phyloP scores from a whole-genome alignment of 148 eudicot species.

The Rhododendron henanense region DNA sequence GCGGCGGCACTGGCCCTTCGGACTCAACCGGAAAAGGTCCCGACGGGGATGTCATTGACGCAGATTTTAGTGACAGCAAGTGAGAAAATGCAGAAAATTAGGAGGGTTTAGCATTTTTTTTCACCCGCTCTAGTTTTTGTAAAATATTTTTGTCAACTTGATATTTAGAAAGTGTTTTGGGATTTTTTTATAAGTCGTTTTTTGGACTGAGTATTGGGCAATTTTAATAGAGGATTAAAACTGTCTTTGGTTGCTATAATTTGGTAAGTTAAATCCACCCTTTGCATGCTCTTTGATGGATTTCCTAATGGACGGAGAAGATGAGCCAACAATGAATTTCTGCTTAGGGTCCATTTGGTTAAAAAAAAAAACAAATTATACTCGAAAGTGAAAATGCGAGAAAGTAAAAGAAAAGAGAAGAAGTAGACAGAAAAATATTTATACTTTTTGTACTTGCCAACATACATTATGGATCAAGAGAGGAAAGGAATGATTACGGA shows the following conservation, averaged over 20 bases:
- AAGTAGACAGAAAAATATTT: too few species aligned
- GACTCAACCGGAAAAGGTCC: constrained; percentile 66
- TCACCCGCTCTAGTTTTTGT: neutral
- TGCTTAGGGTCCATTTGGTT: too few species aligned
- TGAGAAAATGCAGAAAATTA: constrained; percentile 2
- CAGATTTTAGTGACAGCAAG: constrained; percentile 70
- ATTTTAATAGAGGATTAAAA: neutral
- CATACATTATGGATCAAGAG: too few species aligned
- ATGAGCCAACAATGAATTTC: too few species aligned
- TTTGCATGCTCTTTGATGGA: too few species aligned
- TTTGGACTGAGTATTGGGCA: neutral
- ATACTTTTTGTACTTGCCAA: too few species aligned
- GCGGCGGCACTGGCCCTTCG: constrained; percentile 46
- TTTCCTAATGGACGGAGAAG: too few species aligned
- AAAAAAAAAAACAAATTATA: too few species aligned
- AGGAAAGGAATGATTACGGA: too few species aligned
- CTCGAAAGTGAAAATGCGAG: too few species aligned
- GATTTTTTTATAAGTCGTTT: neutral
- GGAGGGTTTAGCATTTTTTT: neutral
- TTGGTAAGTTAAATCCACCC: neutral
- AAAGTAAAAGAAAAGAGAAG: too few species aligned
- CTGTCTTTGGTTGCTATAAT: neutral
- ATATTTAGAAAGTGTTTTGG: neutral
- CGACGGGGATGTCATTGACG: constrained; percentile 95
- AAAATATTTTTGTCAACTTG: neutral